These are phyloP conservation scores for Pogostemon cablin DNA, from an alignment of 257 asterid genomes.

Conservation along the genomic window DNA sequence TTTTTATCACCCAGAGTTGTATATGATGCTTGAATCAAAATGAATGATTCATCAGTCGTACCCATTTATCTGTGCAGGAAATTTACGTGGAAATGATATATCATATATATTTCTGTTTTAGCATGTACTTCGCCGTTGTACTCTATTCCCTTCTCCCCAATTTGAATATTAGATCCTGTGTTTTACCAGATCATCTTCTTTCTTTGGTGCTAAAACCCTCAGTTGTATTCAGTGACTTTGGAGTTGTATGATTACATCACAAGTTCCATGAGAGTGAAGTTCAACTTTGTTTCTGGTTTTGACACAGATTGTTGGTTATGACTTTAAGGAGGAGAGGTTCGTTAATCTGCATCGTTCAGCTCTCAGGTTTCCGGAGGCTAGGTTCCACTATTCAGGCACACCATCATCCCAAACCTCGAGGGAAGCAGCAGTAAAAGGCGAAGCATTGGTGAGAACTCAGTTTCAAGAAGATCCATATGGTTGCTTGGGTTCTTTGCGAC, in stretches of 20 bases:
- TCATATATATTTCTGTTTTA: background rate
- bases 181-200: background rate
- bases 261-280: too few relatives aligned
- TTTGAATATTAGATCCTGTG: background rate
- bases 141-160: too few relatives aligned
- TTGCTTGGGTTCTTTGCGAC: conserved; percentile 70
- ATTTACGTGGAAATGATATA: background rate
- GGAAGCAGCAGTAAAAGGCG: conserved; percentile 91
- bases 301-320: conserved; percentile 81
- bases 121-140: background rate
- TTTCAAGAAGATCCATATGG: conserved; percentile 89
- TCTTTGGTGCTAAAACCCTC: background rate
- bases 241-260: too few relatives aligned
- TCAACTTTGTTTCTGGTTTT: conserved; percentile 6
- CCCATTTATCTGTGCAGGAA: background rate
- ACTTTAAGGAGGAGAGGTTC: conserved; percentile 93
- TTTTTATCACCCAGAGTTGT: background rate
- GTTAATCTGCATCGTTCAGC: conserved; percentile 78
- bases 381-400: conserved; percentile 81
- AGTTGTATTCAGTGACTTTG: too few relatives aligned
- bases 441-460: conserved; percentile 72
- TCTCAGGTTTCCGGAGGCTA: conserved; percentile 63
- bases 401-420: conserved; percentile 71
- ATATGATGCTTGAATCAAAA: background rate
- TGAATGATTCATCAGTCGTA: background rate